phyloP scores from a whole-genome alignment of 2,329 filamentous ascomycete genomes.

The Arthrobotrys iridis region DNA sequence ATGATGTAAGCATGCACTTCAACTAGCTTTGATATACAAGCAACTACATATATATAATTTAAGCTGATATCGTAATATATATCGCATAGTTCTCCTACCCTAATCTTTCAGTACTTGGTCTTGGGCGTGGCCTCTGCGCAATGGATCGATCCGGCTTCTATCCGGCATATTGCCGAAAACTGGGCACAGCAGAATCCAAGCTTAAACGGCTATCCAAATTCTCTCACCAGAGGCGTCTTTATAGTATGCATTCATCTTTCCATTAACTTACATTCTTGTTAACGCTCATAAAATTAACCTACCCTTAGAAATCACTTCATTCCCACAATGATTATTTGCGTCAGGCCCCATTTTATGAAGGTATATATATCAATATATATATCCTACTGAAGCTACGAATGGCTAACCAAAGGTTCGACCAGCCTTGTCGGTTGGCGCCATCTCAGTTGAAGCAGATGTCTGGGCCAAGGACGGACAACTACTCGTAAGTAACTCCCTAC shows the following conservation, averaged over 20 bases:
- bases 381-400: too few relatives aligned
- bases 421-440: slow-evolving; percentile 64
- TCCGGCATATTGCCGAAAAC: neutral
- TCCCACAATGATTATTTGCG: slow-evolving; percentile 76
- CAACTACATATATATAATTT: neutral
- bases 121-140: neutral
- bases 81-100: too few relatives aligned
- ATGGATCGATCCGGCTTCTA: neutral
- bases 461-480: slow-evolving; percentile 70
- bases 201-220: slow-evolving; percentile 63
- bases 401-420: too few relatives aligned
- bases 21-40: too few relatives aligned
- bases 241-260: slow-evolving; percentile 41
- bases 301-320: slow-evolving; percentile 65
- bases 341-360: slow-evolving; percentile 71
- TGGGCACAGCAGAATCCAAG: neutral
- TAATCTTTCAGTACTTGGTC: neutral
- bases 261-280: too few relatives aligned
- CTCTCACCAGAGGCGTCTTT: slow-evolving; percentile 65
- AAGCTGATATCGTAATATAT: too few relatives aligned
- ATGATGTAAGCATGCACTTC: too few relatives aligned
- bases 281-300: neutral
- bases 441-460: slow-evolving; percentile 75
- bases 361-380: too few relatives aligned
- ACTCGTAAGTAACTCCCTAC: slow-evolving; percentile 60